Conservation (phyloP, 176 grass and related monocot genomes). For the Cenchrus fungigraminus region DNA sequence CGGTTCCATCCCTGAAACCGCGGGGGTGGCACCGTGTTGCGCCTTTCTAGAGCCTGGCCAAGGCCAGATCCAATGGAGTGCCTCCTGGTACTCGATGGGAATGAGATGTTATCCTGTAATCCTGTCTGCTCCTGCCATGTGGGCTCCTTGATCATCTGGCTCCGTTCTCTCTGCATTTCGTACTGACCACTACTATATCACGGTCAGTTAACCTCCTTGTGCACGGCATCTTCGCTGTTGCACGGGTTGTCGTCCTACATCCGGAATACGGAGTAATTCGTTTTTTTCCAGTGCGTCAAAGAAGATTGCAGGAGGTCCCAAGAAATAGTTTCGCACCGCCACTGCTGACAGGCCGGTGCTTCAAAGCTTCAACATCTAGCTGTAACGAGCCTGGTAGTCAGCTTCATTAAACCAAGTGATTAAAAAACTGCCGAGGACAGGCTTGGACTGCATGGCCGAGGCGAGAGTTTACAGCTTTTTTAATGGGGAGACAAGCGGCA, state of each 20-base stretch:
- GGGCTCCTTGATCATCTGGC: not conserved
- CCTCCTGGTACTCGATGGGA: not conserved
- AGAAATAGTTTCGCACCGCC: not conserved
- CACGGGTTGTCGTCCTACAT: conserved; percentile 27
- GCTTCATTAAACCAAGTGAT: conserved; percentile 46
- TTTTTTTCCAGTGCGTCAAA: not conserved
- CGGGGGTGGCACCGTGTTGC: conserved; percentile 33
- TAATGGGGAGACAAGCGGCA: not conserved
- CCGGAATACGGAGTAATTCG: not conserved
- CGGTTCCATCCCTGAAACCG: not conserved
- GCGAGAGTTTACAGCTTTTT: conserved; percentile 29
- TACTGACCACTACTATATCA: not conserved
- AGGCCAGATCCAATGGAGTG: conserved; percentile 44
- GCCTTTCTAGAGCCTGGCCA: conserved; percentile 27
- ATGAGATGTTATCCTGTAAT: conserved; percentile 27
- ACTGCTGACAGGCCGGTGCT: conserved; percentile 4
- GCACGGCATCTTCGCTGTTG: conserved; percentile 21
- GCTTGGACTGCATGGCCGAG: conserved; percentile 39
- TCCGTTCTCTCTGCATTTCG: not conserved
- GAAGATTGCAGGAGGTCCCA: not conserved
- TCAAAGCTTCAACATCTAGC: not conserved
- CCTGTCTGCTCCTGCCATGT: conserved; percentile 11
- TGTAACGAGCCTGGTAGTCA: conserved; percentile 37
- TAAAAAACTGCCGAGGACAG: conserved; percentile 34
- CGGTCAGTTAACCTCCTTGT: not conserved